Evolutionary conservation across 2,329 filamentous ascomycete species (phyloP).

Genomic region (Elsinoe arachidis): DNA sequence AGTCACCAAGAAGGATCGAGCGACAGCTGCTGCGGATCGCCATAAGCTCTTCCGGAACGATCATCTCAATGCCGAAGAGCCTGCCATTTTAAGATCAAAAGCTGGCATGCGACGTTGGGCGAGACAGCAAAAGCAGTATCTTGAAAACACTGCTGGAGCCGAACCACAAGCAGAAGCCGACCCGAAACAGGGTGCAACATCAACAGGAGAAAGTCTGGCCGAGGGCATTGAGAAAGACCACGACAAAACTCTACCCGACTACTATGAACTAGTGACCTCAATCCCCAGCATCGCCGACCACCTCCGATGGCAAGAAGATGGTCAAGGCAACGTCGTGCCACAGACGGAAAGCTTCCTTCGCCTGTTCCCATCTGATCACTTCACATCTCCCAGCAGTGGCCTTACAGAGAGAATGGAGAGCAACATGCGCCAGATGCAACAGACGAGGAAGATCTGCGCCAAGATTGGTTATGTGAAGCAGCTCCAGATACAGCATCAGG

Average conservation of each 20-base stretch:
- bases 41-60: constrained; percentile 78
- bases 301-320: constrained; percentile 81
- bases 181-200: constrained; percentile 39
- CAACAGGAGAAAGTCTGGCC: constrained; percentile 66
- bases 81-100: constrained; percentile 75
- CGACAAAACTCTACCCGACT: constrained; percentile 80
- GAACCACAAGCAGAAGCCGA: constrained; percentile 37
- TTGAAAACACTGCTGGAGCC: constrained; percentile 42
- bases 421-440: constrained; percentile 92
- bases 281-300: constrained; percentile 75
- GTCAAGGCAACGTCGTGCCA: constrained; percentile 80
- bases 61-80: constrained; percentile 77
- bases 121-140: constrained; percentile 56
- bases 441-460: constrained; percentile 88
- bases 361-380: constrained; percentile 65
- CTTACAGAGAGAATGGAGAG: constrained; percentile 73
- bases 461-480: constrained; percentile 98
- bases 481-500: constrained; percentile 97
- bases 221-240: constrained; percentile 91
- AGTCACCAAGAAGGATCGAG: constrained; percentile 92
- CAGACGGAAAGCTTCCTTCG: constrained; percentile 76
- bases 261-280: constrained; percentile 79
- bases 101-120: constrained; percentile 84
- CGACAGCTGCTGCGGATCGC: constrained; percentile 74
- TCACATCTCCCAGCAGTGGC: constrained; percentile 63